Conservation (phyloP, 257 asterid genomes). For the Marsdenia floribunda region DNA sequence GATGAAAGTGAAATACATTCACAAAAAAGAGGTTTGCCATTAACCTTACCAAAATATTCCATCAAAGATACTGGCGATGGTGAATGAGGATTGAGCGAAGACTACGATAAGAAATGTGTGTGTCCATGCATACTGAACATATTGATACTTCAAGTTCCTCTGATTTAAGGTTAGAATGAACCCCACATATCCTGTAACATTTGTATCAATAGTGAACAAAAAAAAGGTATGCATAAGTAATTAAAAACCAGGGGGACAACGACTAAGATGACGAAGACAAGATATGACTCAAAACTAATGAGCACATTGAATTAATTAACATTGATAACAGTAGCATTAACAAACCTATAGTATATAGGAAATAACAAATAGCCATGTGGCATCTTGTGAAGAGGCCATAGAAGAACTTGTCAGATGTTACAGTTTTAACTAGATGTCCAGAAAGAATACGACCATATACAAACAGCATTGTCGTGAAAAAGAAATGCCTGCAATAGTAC, state of each 20-base stretch:
- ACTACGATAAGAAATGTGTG: slow-evolving; percentile 71
- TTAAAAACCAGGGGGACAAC: background rate
- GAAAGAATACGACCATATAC: slow-evolving; percentile 60
- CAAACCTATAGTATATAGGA: slow-evolving; percentile 61
- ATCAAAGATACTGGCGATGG: slow-evolving; percentile 62
- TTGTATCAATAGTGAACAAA: background rate
- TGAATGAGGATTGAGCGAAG: slow-evolving; percentile 65
- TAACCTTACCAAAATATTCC: slow-evolving; percentile 60
- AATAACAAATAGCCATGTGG: slow-evolving; percentile 68
- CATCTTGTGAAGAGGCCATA: slow-evolving; percentile 45
- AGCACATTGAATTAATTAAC: background rate
- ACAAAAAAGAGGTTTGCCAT: background rate
- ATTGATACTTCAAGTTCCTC: slow-evolving; percentile 69
- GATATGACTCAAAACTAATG: no score
- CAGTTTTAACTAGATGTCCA: slow-evolving; percentile 50
- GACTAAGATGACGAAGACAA: no score
- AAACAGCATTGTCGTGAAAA: slow-evolving; percentile 68
- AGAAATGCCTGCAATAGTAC: slow-evolving; percentile 49
- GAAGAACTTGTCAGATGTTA: slow-evolving; percentile 44
- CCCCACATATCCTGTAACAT: slow-evolving; percentile 52
- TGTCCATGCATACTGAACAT: slow-evolving; percentile 68
- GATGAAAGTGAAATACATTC: background rate
- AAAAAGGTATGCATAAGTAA: background rate
- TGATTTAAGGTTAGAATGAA: slow-evolving; percentile 59
- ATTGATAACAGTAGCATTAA: background rate